phyloP scores from a whole-genome alignment of 305 asterid species.

The Solanum hybrid region DNA sequence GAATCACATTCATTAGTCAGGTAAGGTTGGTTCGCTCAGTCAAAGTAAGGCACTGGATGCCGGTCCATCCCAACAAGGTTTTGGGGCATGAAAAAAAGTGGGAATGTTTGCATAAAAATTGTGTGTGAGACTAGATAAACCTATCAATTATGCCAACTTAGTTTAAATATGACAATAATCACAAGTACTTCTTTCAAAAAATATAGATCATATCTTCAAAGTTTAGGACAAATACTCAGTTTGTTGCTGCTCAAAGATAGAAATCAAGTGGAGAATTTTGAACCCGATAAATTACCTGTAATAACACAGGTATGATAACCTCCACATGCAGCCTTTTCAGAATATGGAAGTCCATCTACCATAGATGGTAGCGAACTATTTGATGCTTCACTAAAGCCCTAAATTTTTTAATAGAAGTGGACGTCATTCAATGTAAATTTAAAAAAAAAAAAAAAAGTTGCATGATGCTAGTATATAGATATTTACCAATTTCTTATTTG shows the following conservation, averaged over 20 bases:
- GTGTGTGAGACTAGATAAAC: neutral
- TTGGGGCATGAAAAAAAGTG: neutral
- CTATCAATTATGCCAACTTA: neutral
- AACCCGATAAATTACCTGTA: constrained; percentile 42
- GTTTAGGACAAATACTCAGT: neutral
- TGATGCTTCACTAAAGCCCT: constrained; percentile 72
- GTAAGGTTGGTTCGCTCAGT: neutral
- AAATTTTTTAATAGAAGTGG: constrained; percentile 1
- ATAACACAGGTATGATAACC: constrained; percentile 90
- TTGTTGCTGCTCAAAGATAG: neutral
- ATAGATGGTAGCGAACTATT: constrained; percentile 46
- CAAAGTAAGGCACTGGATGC: neutral
- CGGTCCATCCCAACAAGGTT: neutral
- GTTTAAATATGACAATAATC: neutral
- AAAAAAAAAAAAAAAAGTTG: neutral
- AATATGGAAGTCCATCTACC: constrained; percentile 44
- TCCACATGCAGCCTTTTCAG: constrained; percentile 80
- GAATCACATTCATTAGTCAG: neutral
- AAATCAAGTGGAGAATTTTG: constrained; percentile 2
- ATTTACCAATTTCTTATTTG: constrained; percentile 62
- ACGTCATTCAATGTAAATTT: neutral
- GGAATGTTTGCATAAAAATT: neutral
- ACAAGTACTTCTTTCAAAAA: neutral
- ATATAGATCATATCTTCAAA: neutral
- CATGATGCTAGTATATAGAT: constrained; percentile 3